These are phyloP conservation scores for Schrenkiella parvula DNA, from an alignment of 345 rosid species.

Conservation along the genomic window DNA sequence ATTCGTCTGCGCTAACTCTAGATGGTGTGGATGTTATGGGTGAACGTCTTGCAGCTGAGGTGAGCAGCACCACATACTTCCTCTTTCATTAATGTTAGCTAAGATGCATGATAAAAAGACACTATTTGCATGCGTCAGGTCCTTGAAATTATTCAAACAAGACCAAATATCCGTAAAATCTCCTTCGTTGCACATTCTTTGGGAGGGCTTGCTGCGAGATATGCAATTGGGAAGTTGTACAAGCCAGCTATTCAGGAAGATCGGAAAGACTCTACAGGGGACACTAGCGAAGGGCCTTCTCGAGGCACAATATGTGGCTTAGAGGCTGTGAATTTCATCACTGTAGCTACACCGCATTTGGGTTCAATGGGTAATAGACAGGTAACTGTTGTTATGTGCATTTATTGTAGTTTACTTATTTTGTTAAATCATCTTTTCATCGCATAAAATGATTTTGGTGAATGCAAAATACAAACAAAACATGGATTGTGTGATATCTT, in stretches of 20 bases:
- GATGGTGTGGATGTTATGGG: conserved; percentile 99
- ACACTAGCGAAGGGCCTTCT: conserved; percentile 28
- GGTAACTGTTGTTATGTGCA: conserved; percentile 35
- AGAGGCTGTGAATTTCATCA: conserved; percentile 83
- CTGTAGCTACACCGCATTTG: conserved; percentile 97
- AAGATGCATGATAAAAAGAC: not conserved
- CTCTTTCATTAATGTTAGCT: not conserved
- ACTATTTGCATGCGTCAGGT: conserved; percentile 45
- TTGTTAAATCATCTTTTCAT: not conserved
- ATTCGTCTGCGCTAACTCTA: conserved; percentile 52
- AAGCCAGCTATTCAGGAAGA: conserved; percentile 44
- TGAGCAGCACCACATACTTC: conserved; percentile 5
- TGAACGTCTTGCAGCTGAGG: conserved; percentile 85
- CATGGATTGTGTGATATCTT: not conserved
- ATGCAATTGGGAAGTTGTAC: conserved; percentile 85
- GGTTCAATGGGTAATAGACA: conserved; percentile 96
- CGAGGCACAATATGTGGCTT: conserved; percentile 68
- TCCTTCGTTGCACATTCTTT: conserved; percentile 92
- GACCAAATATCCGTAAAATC: conserved; percentile 64
- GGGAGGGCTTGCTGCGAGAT: conserved; percentile 92
- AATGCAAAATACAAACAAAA: not conserved
- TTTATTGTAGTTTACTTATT: not conserved
- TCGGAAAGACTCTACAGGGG: conserved; percentile 24
- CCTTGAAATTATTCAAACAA: conserved; percentile 62
- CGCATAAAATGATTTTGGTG: not conserved